phyloP scores from a whole-genome alignment of 2,329 filamentous ascomycete genomes.

The Fusarium sp. region DNA sequence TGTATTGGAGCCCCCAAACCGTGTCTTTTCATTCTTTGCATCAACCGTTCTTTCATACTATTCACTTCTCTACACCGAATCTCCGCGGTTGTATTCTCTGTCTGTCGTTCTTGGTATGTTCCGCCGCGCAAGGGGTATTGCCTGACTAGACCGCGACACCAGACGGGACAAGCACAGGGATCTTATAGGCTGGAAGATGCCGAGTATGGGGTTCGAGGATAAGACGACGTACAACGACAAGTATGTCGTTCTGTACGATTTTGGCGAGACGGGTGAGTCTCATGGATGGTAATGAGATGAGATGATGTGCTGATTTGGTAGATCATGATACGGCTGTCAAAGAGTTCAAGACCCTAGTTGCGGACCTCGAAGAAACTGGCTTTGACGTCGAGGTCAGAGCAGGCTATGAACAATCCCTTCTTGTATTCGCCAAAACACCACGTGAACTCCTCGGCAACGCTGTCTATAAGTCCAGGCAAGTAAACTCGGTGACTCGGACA shows the following conservation, averaged over 20 bases:
- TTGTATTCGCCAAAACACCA: constrained; percentile 74
- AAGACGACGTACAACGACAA: constrained; percentile 50
- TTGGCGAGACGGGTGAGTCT: constrained; percentile 47
- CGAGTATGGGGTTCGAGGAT: constrained; percentile 7
- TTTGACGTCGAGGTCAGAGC: constrained; percentile 77
- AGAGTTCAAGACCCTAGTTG: constrained; percentile 59
- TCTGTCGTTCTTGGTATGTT: constrained; percentile 2
- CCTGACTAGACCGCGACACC: constrained; percentile 5
- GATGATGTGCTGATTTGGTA: neutral
- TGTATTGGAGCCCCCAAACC: constrained; percentile 10
- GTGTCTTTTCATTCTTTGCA: neutral
- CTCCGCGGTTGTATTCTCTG: neutral
- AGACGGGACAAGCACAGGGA: neutral
- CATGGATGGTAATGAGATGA: rapidly evolving
- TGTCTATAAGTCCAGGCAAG: constrained; percentile 73
- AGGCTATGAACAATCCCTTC: constrained; percentile 72
- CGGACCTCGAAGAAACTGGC: constrained; percentile 69
- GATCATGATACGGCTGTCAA: constrained; percentile 49
- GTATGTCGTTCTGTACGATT: constrained; percentile 55
- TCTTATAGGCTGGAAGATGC: constrained; percentile 17
- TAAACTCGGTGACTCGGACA: rapidly evolving
- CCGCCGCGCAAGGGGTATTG: constrained; percentile 5
- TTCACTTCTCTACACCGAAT: neutral
- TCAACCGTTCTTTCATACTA: neutral
- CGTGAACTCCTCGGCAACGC: constrained; percentile 71